Evolutionary conservation across 768 basidiomycete species (phyloP), one percentile per base, ranked within the genome.

Genomic region (Lentinus brumalis): DNA sequence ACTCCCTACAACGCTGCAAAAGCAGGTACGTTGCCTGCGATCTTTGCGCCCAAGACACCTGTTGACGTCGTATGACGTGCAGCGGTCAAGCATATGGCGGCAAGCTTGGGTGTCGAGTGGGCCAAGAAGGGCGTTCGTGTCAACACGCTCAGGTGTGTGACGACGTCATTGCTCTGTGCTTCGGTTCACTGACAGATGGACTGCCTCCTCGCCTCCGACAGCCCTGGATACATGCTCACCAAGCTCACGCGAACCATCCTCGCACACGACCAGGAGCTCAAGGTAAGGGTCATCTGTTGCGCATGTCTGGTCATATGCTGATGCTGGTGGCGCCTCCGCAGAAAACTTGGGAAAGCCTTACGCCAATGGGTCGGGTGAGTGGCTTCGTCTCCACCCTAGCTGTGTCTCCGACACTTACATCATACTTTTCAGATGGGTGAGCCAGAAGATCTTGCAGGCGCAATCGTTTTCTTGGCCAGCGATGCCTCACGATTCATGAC

Each of bases 1-100:
- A 91, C 92, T 4, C 94, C 96, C 0, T 98, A 98, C 74, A 98
- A 98, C 74, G 91, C 92, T 9, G 96, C 94, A 18, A 98, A 96
- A 79, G 93, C 93, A 39, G 92, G 89, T 87, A 67, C 68, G 80
- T 68, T 40, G 61, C 47, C 54, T 56, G 62, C 50, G 62, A 39
- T 50, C 52, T 49, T 9, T 49, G 41, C 8, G 40, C 42, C 29
- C 30, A 10, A 29, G 8, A 42, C 46, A 45, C 53, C 59, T 54
- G 59, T 50, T 57, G n/a, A 59, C 57, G 50, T 42, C 53, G 38
- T 59, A n/a, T 14, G 3, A 32, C 47, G 35, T 38, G 38, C 60
- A 90, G 89, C 95, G 50, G 95, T 98, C 38, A 89, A 90, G 67
- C 96, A 98, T 70, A 92, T 98, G 92, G 94, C 94, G 12, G 80